Percentiles rank a stretch among this genome's conserved stretches.
phyloP scores from a whole-genome alignment of 2,329 filamentous ascomycete genomes.

The Penicillium sp. region DNA sequence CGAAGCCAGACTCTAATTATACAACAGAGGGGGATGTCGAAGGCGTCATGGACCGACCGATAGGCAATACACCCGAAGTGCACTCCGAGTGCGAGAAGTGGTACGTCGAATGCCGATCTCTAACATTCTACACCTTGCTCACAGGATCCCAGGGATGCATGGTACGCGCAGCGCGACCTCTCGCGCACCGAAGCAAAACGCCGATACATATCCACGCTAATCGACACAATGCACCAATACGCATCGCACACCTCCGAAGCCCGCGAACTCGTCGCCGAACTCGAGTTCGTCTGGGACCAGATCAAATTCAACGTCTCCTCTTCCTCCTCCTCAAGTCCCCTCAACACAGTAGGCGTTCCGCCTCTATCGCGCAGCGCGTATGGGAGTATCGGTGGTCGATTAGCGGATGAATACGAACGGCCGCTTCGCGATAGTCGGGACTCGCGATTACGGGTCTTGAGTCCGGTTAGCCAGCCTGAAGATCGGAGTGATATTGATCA shows the following conservation, averaged over 20 bases:
- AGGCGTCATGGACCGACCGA: constrained; percentile 85
- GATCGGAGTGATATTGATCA: constrained; percentile 45
- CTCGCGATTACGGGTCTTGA: constrained; percentile 69
- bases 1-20: constrained; percentile 3
- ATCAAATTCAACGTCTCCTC: constrained; percentile 80
- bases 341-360: constrained; percentile 32
- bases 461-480: constrained; percentile 83
- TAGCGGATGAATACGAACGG: constrained; percentile 39
- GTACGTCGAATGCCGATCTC: constrained; percentile 35
- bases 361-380: constrained; percentile 31
- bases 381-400: constrained; percentile 37
- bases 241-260: constrained; percentile 80
- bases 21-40: constrained; percentile 82
- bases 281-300: constrained; percentile 99
- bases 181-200: constrained; percentile 90
- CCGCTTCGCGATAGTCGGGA: constrained; percentile 31
- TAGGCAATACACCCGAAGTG: constrained; percentile 51
- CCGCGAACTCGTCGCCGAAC: constrained; percentile 81
- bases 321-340: constrained; percentile 50
- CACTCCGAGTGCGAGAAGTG: constrained; percentile 67
- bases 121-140: background rate
- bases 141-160: constrained; percentile 69
- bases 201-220: constrained; percentile 88
- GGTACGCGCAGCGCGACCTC: constrained; percentile 83
- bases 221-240: constrained; percentile 96